phyloP scores from a whole-genome alignment of 2,329 filamentous ascomycete species.

The Arthrobotrys sphaeroides region DNA sequence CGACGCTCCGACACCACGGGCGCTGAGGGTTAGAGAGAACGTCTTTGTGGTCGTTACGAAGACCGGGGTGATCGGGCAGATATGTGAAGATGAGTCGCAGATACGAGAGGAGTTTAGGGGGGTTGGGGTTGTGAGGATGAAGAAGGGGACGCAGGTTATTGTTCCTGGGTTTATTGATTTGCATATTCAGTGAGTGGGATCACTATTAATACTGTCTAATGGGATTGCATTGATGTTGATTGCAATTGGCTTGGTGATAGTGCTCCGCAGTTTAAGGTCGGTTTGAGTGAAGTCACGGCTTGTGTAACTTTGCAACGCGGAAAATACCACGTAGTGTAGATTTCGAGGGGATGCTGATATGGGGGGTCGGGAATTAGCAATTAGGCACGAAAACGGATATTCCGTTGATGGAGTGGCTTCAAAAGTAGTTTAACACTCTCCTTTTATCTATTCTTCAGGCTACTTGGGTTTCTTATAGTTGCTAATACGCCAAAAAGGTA shows the following conservation, averaged over 20 bases:
- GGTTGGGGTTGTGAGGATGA: conserved; percentile 19
- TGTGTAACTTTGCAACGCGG: conserved; percentile 22
- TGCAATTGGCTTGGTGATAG: conserved; percentile 32
- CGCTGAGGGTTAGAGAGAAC: conserved; percentile 52
- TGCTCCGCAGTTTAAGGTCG: conserved; percentile 56
- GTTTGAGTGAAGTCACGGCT: background rate
- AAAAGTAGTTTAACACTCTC: conserved; percentile 35
- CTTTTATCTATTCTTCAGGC: background rate
- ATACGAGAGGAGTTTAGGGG: conserved; percentile 24
- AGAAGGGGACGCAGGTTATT: conserved; percentile 44
- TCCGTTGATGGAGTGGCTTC: conserved; percentile 57
- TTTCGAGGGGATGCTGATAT: background rate
- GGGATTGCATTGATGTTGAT: background rate
- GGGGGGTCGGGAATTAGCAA: conserved; percentile 35
- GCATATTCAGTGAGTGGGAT: conserved; percentile 56
- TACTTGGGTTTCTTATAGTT: background rate
- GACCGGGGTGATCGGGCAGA: conserved; percentile 24
- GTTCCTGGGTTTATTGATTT: conserved; percentile 57
- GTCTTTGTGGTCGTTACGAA: conserved; percentile 50
- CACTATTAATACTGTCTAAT: background rate
- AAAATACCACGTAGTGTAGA: conserved; percentile 23
- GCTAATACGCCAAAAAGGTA: conserved; percentile 39
- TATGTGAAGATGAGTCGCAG: background rate
- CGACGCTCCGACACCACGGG: conserved; percentile 55
- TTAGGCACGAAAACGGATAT: conserved; percentile 58